Evolutionary conservation across 2,329 filamentous ascomycete genomes (phyloP), one percentile per base, ranked within the genome.

Genomic region (Penicillium sp.): DNA sequence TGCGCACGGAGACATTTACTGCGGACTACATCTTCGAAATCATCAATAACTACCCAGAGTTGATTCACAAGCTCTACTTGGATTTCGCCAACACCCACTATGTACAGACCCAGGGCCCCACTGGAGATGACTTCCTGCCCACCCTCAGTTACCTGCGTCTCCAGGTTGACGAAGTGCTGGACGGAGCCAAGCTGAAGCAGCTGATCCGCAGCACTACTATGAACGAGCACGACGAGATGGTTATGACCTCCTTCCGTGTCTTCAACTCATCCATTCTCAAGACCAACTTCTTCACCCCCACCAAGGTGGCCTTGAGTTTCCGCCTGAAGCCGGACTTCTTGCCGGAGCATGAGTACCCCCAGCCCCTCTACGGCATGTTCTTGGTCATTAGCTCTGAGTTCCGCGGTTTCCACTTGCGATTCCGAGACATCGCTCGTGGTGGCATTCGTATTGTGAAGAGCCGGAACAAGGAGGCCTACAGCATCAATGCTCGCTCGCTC

Each of bases 381-480:
- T 83, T 99, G 51, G 90, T 99, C 63, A 97, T 99, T 75, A 92
- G 91, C 69, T 93, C 95, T 11, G 95, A 99, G 77, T 96, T 96
- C 70, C 88, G 95, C 63, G 95, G 95, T 35, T 99, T 99, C 82
- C 95, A 99, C 75, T 85, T 99, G 16, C 91, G 95, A 44, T 99
- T 99, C 86, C 88, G 93, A 69, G 95, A 99, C 70, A 96, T 99
- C 70, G 90, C 95, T 51, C 91, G 95, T 72, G 95, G 95, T 64
- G 95, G 95, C 75, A 99, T 99, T 68, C 91, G 95, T 64, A 99
- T 99, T 62, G 95, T 99, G 77, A 98, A 98, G 82, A 98, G 93
- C 56, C 87, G 95, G 68, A 97, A 93, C 78, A 91, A 92, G 75
- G 95, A 99, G 76, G 91, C 93, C 2, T 99, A 97, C 73, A 85